Conservation (phyloP, 495 filamentous ascomycete genomes). For the Pyronema domesticum region DNA sequence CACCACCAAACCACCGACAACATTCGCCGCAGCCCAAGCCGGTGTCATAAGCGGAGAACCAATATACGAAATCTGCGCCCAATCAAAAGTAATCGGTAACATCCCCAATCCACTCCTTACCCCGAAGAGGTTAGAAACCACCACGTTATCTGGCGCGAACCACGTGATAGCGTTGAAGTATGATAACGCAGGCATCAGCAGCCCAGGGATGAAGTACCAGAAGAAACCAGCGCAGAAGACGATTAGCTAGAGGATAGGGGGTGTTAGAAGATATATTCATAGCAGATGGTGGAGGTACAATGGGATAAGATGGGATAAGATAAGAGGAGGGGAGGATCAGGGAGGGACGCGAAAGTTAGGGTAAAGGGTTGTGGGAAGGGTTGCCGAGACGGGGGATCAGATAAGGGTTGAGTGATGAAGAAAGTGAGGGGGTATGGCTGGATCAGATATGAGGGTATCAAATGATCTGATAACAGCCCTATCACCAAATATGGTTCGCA, state of each 20-base stretch:
- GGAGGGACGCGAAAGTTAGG: no score
- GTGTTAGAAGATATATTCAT: slow-evolving; percentile 4
- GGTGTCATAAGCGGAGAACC: slow-evolving; percentile 72
- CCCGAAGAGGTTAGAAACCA: slow-evolving; percentile 68
- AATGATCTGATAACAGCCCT: slow-evolving; percentile 17
- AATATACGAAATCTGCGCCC: slow-evolving; percentile 83
- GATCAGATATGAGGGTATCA: neutral
- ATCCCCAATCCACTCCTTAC: slow-evolving; percentile 70
- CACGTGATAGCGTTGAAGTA: slow-evolving; percentile 84
- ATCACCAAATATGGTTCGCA: neutral
- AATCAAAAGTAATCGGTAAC: slow-evolving; percentile 81
- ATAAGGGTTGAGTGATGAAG: no score
- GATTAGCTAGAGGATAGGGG: slow-evolving; percentile 6
- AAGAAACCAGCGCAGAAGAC: slow-evolving; percentile 45
- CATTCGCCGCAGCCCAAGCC: slow-evolving; percentile 83
- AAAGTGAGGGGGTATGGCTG: no score
- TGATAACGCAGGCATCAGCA: slow-evolving; percentile 70
- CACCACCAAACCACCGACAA: slow-evolving; percentile 63
- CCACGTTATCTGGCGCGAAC: slow-evolving; percentile 64
- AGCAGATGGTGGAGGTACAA: slow-evolving; percentile 2
- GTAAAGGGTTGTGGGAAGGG: no score
- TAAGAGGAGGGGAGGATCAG: slow-evolving; percentile 2
- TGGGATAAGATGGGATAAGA: neutral
- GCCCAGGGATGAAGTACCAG: slow-evolving; percentile 77
- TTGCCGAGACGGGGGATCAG: no score